Evolutionary conservation across 805 yeast species (phyloP).

Genomic region (Naumovozyma dairenensis): DNA sequence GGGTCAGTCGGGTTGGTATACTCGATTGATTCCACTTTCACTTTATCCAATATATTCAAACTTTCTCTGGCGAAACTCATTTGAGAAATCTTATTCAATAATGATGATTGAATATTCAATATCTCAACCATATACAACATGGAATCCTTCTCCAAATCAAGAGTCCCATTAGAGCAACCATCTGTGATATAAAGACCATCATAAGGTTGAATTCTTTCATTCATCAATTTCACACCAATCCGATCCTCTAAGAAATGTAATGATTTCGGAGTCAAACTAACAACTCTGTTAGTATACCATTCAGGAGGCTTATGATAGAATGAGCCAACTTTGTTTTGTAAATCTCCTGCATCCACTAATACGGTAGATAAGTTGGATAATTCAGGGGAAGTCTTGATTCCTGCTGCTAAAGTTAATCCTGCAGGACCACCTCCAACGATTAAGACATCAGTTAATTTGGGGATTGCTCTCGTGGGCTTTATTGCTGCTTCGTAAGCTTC

Average conservation of each 20-base stretch:
- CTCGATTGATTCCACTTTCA: slow-evolving; percentile 53
- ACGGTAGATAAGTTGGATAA: slow-evolving; percentile 53
- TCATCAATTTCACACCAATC: slow-evolving; percentile 68
- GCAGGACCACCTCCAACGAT: slow-evolving; percentile 98
- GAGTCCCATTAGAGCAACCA: slow-evolving; percentile 57
- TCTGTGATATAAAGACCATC: slow-evolving; percentile 82
- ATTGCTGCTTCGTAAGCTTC: too few relatives aligned
- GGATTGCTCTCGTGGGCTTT: slow-evolving; percentile 3
- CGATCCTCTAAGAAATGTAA: slow-evolving; percentile 54
- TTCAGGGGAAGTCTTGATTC: slow-evolving; percentile 57
- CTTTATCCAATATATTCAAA: slow-evolving; percentile 47
- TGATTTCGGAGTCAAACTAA: slow-evolving; percentile 77
- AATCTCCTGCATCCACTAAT: slow-evolving; percentile 62
- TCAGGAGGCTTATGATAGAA: slow-evolving; percentile 31
- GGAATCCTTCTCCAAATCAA: slow-evolving; percentile 57
- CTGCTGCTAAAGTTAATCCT: slow-evolving; percentile 78
- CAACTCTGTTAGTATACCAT: slow-evolving; percentile 66
- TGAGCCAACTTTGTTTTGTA: slow-evolving; percentile 40
- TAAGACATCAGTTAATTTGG: slow-evolving; percentile 51
- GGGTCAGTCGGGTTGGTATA: slow-evolving; percentile 26
- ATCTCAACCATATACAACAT: slow-evolving; percentile 84
- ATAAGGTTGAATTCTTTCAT: slow-evolving; percentile 68
- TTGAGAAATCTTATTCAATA: slow-evolving; percentile 45
- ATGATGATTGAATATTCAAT: slow-evolving; percentile 68
- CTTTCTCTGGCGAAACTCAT: slow-evolving; percentile 24